Conservation (phyloP, 2,329 filamentous ascomycete genomes). For the Epicoccum nigrum region DNA sequence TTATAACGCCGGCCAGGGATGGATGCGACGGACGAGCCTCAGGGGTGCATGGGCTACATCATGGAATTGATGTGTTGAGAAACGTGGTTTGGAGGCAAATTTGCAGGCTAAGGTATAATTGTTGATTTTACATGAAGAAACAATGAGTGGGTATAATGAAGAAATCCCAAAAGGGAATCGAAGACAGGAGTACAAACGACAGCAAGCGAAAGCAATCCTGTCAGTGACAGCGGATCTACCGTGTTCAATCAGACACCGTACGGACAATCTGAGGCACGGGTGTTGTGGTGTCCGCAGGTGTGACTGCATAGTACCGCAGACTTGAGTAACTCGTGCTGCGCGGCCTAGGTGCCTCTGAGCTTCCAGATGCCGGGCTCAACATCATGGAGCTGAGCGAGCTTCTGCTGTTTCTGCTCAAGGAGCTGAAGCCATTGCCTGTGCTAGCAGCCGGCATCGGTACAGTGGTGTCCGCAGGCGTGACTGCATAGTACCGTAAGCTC, state of each 20-base stretch:
- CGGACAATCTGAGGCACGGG: constrained; percentile 41
- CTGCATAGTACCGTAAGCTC: constrained; percentile 41
- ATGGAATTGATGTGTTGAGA: too few species aligned
- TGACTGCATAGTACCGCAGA: constrained; percentile 40
- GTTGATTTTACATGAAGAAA: neutral
- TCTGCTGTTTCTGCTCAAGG: constrained; percentile 24
- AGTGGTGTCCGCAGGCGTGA: too few species aligned
- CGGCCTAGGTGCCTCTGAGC: constrained; percentile 23
- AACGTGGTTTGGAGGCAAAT: neutral
- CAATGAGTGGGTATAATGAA: constrained; percentile 12
- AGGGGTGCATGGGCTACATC: too few species aligned
- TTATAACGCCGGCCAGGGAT: neutral
- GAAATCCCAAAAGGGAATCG: constrained; percentile 2
- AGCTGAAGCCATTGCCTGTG: constrained; percentile 30
- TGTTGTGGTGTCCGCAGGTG: constrained; percentile 24
- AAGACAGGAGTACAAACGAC: neutral
- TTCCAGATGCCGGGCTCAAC: constrained; percentile 31
- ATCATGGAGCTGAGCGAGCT: constrained; percentile 30
- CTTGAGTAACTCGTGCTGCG: constrained; percentile 40
- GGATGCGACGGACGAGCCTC: neutral
- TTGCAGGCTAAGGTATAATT: neutral
- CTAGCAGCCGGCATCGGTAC: constrained; percentile 27
- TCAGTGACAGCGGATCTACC: neutral
- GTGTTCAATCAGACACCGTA: constrained; percentile 28
- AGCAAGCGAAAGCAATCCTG: neutral